A percentile compares a stretch with the other conserved stretches of the same genome.
These are phyloP conservation scores for Apiotrichum brassicae DNA, from an alignment of 1,284 basidiomycete species.

Conservation along the genomic window DNA sequence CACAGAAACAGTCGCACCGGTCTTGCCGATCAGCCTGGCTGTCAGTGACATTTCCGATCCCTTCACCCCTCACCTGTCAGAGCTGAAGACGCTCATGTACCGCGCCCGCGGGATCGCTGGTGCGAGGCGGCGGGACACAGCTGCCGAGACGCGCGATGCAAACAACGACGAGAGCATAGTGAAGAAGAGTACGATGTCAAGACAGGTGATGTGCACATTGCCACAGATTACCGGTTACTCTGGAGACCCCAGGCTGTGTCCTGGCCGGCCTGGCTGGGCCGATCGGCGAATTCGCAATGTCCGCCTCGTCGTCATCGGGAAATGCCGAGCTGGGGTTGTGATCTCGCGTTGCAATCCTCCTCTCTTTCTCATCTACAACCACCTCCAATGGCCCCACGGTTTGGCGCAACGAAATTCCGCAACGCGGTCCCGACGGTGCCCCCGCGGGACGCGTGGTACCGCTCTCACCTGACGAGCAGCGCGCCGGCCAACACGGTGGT, in stretches of 20 bases:
- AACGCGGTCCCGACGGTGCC: slow-evolving; percentile 31
- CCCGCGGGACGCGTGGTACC: slow-evolving; percentile 31
- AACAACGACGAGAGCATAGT: background rate
- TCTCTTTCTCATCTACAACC: too few species aligned
- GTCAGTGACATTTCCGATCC: background rate
- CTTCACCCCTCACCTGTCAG: background rate
- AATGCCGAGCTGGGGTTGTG: too few species aligned
- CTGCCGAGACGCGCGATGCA: background rate
- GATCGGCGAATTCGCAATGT: too few species aligned
- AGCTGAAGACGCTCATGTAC: slow-evolving; percentile 8
- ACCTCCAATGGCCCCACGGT: slow-evolving; percentile 24
- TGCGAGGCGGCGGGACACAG: background rate
- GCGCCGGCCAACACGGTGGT: slow-evolving; percentile 16
- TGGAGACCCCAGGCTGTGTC: too few species aligned
- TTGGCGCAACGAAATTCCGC: slow-evolving; percentile 42
- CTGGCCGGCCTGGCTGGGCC: too few species aligned
- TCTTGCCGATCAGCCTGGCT: slow-evolving; percentile 26
- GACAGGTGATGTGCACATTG: too few species aligned
- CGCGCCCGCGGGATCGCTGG: background rate
- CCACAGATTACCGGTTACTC: too few species aligned
- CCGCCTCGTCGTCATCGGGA: too few species aligned
- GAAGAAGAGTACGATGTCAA: background rate
- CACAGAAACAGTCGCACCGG: slow-evolving; percentile 16
- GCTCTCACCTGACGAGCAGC: slow-evolving; percentile 14
- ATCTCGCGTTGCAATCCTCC: too few species aligned